Evolutionary conservation across 2,329 filamentous ascomycete genomes (phyloP).

Genomic region (Exophiala xenobiotica): DNA sequence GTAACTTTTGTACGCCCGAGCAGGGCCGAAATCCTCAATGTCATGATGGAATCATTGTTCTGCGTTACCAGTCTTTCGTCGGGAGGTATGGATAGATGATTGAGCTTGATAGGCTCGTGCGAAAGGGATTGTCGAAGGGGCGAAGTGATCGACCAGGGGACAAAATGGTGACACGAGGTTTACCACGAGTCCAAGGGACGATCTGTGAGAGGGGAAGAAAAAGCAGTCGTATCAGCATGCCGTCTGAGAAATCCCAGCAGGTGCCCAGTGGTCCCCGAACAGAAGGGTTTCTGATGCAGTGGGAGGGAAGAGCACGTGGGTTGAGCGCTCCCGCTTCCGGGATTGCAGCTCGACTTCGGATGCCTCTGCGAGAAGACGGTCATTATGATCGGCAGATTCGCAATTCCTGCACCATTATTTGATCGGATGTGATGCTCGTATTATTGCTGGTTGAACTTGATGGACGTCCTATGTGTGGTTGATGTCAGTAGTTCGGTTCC

Average conservation of each 20-base stretch:
- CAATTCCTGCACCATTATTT: too few relatives aligned
- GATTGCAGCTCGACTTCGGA: background rate
- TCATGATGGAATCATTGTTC: too few relatives aligned
- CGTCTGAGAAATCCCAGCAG: too few relatives aligned
- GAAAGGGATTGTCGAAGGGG: background rate
- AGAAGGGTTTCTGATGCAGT: background rate
- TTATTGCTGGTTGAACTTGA: too few relatives aligned
- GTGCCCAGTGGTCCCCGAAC: too few relatives aligned
- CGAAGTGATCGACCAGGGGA: slow-evolving; percentile 1
- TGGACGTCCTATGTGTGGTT: too few relatives aligned
- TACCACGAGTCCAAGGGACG: slow-evolving; percentile 2
- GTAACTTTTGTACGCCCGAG: too few relatives aligned
- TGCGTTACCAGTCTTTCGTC: background rate
- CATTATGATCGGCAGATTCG: too few relatives aligned
- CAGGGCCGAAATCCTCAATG: too few relatives aligned
- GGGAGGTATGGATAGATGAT: background rate
- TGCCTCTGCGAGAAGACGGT: background rate
- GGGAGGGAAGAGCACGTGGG: slow-evolving; percentile 2
- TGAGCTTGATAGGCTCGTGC: background rate
- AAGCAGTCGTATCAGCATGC: background rate
- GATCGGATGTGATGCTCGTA: too few relatives aligned
- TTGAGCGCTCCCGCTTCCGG: background rate
- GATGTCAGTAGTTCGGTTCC: too few relatives aligned
- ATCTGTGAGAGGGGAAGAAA: background rate
- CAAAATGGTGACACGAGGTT: slow-evolving; percentile 4